Percentiles rank a stretch among this genome's conserved stretches.
Evolutionary conservation across 2,329 filamentous ascomycete species (phyloP).

Genomic region (Nemania diffusa): DNA sequence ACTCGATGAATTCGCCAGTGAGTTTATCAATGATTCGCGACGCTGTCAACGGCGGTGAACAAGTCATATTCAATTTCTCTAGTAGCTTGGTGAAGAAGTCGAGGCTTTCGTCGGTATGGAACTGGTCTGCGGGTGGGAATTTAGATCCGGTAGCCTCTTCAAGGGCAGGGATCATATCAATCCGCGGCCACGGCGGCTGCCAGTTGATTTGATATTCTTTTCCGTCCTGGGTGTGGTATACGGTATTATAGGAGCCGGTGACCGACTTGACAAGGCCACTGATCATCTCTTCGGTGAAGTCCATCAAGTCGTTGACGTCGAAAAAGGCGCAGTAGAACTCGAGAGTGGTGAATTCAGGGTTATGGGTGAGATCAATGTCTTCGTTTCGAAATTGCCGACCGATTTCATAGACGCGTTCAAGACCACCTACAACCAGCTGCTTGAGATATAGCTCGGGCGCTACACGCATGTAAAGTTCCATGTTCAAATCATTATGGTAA

Average conservation of each 20-base stretch:
- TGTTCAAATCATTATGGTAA: slow-evolving; percentile 94
- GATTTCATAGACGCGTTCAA: slow-evolving; percentile 95
- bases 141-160: slow-evolving; percentile 92
- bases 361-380: slow-evolving; percentile 91
- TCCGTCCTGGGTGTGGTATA: slow-evolving; percentile 85
- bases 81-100: slow-evolving; percentile 86
- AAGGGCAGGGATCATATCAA: slow-evolving; percentile 95
- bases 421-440: slow-evolving; percentile 92
- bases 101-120: slow-evolving; percentile 90
- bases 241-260: slow-evolving; percentile 85
- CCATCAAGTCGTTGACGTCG: slow-evolving; percentile 91
- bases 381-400: slow-evolving; percentile 97
- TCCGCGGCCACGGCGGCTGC: slow-evolving; percentile 90
- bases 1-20: slow-evolving; percentile 93
- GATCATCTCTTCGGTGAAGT: slow-evolving; percentile 92
- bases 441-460: slow-evolving; percentile 97
- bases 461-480: slow-evolving; percentile 94
- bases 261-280: slow-evolving; percentile 88
- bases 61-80: slow-evolving; percentile 76
- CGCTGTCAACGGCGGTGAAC: slow-evolving; percentile 89
- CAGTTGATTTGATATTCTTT: slow-evolving; percentile 94
- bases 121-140: slow-evolving; percentile 88
- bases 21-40: slow-evolving; percentile 97
- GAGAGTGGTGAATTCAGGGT: slow-evolving; percentile 96
- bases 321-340: slow-evolving; percentile 98